Evolutionary conservation across 306 rosid genomes (phyloP).

Genomic region (Quercus aquifolioides): DNA sequence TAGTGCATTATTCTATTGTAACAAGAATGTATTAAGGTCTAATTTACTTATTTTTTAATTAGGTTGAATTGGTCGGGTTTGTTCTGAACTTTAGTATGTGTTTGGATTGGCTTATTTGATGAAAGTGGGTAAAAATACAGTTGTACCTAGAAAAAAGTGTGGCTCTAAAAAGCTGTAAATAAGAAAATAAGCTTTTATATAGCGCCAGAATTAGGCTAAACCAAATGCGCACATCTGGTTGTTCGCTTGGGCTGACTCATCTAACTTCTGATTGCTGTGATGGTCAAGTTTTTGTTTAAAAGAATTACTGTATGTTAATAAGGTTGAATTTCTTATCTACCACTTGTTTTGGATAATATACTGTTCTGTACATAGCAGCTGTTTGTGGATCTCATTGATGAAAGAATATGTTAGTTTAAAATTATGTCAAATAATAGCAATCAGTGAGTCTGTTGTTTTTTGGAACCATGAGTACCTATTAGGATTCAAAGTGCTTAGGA

Average conservation of each 20-base stretch:
- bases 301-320: too few species aligned
- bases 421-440: not conserved
- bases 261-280: not conserved
- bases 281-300: not conserved
- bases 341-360: not conserved
- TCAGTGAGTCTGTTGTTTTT: not conserved
- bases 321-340: too few species aligned
- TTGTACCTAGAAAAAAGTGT: too few species aligned
- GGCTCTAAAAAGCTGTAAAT: too few species aligned
- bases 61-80: not conserved
- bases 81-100: not conserved
- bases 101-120: too few species aligned
- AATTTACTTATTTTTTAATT: not conserved
- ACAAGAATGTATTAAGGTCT: not conserved
- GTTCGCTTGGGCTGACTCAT: not conserved
- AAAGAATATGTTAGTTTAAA: not conserved
- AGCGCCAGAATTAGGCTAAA: too few species aligned
- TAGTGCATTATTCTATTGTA: not conserved
- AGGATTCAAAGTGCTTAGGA: conserved; percentile 15
- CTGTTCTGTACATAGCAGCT: not conserved
- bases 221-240: not conserved
- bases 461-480: not conserved
- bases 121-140: too few species aligned
- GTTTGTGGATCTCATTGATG: not conserved
- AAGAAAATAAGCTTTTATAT: too few species aligned